phyloP scores from a whole-genome alignment of 176 grass and related monocot genomes.

The Neostapfia colusana region DNA sequence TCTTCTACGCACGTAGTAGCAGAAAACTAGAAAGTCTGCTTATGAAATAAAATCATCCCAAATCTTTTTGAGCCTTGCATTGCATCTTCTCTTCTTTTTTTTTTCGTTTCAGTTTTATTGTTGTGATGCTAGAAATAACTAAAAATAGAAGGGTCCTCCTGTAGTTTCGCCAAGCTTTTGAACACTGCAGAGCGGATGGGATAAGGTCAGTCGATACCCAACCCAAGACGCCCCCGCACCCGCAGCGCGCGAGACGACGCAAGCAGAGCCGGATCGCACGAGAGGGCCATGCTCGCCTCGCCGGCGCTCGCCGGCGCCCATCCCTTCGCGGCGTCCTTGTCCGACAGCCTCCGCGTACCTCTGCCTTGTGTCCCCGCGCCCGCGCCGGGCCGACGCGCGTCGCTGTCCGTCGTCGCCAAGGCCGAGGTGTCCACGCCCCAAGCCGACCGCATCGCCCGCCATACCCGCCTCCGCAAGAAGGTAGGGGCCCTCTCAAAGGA shows the following conservation, averaged over 20 bases:
- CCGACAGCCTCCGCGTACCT: background rate
- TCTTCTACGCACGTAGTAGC: background rate
- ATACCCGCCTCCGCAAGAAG: constrained; percentile 87
- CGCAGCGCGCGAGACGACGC: constrained; percentile 9
- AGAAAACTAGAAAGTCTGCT: too few relatives aligned
- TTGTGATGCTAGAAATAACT: background rate
- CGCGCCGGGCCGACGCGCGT: background rate
- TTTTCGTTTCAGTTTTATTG: background rate
- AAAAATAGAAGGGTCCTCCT: background rate
- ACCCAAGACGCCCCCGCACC: constrained; percentile 45
- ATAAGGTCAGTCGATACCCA: constrained; percentile 51
- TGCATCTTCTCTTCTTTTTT: too few relatives aligned
- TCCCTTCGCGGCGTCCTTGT: constrained; percentile 32
- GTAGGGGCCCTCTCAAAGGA: background rate
- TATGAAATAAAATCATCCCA: background rate
- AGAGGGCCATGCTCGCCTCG: constrained; percentile 40
- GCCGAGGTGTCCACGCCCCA: constrained; percentile 64
- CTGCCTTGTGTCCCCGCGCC: background rate
- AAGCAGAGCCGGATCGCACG: constrained; percentile 43
- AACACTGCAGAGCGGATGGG: constrained; percentile 9
- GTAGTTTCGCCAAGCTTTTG: constrained; percentile 2
- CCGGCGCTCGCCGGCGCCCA: constrained; percentile 48
- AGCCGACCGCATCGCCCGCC: constrained; percentile 68
- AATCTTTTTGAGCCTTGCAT: too few relatives aligned
- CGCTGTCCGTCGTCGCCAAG: constrained; percentile 50